These are phyloP conservation scores for Collybia nuda DNA, from an alignment of 768 basidiomycete genomes.

Conservation along the genomic window DNA sequence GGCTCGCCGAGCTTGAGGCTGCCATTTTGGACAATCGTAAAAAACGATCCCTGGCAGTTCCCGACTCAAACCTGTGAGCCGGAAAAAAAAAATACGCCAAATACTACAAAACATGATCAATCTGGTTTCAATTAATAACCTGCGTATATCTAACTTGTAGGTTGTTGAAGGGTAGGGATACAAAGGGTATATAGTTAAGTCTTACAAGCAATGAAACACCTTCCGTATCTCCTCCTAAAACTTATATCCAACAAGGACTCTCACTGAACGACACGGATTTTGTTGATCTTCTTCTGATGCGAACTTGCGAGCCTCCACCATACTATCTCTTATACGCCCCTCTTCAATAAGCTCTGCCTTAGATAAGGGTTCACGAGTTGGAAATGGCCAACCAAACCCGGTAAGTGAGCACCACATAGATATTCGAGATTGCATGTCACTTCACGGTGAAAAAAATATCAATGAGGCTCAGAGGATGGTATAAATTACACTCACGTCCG, in stretches of 20 bases:
- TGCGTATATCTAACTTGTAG: not conserved
- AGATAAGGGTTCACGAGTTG: slow-evolving; percentile 59
- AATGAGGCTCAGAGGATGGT: slow-evolving; percentile 1
- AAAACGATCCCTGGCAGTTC: not conserved
- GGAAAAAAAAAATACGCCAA: slow-evolving; percentile 34
- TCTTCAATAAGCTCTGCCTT: slow-evolving; percentile 73
- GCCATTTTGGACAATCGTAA: slow-evolving; percentile 30
- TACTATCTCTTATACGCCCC: slow-evolving; percentile 57
- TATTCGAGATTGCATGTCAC: slow-evolving; percentile 66
- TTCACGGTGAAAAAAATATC: slow-evolving; percentile 18
- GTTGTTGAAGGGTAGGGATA: not conserved
- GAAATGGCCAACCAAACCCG: slow-evolving; percentile 57
- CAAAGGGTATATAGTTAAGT: not conserved
- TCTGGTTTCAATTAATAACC: not conserved
- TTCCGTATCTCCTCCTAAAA: slow-evolving; percentile 16
- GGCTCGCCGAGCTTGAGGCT: slow-evolving; percentile 41
- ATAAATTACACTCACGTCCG: slow-evolving; percentile 38
- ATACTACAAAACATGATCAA: slow-evolving; percentile 25
- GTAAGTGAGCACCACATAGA: slow-evolving; percentile 65
- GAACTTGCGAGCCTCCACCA: slow-evolving; percentile 55
- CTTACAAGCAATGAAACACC: slow-evolving; percentile 1
- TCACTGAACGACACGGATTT: slow-evolving; percentile 55
- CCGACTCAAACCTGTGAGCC: not conserved
- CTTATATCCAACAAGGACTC: slow-evolving; percentile 64
- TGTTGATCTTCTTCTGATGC: slow-evolving; percentile 53